These are phyloP conservation scores for Collybia nuda DNA, from an alignment of 768 basidiomycete species.

Conservation along the genomic window DNA sequence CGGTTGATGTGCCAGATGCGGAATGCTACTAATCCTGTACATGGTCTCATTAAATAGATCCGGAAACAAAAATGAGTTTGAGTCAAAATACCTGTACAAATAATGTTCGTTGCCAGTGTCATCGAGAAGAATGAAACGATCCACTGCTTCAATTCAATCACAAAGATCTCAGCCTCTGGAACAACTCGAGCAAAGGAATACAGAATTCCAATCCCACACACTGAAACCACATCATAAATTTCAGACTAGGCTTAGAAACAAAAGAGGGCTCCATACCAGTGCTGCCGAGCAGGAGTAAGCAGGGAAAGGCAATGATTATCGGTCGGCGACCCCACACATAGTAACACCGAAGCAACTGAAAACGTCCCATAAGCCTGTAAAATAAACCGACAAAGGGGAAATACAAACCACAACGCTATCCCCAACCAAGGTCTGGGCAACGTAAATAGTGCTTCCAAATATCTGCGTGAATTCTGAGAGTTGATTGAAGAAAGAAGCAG, in stretches of 20 bases:
- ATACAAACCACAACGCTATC: slow-evolving; percentile 32
- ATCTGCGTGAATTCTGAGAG: slow-evolving; percentile 34
- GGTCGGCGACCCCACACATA: slow-evolving; percentile 28
- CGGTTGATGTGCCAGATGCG: slow-evolving; percentile 34
- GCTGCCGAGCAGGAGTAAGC: slow-evolving; percentile 27
- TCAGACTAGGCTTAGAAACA: background rate
- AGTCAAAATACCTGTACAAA: slow-evolving; percentile 31
- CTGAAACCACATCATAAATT: slow-evolving; percentile 10
- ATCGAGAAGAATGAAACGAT: slow-evolving; percentile 37
- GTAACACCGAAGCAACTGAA: slow-evolving; percentile 15
- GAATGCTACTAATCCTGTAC: slow-evolving; percentile 26
- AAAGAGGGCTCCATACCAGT: slow-evolving; percentile 17
- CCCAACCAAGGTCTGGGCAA: slow-evolving; percentile 35
- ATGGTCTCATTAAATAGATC: background rate
- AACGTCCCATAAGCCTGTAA: background rate
- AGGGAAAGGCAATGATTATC: slow-evolving; percentile 22
- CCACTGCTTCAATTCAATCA: slow-evolving; percentile 30
- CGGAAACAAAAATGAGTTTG: background rate
- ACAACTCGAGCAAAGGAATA: slow-evolving; percentile 27
- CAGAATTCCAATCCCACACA: slow-evolving; percentile 27
- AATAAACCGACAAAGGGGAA: background rate
- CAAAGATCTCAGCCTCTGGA: slow-evolving; percentile 29
- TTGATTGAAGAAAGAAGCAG: slow-evolving; percentile 29
- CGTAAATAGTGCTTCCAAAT: slow-evolving; percentile 35
- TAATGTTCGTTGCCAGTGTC: slow-evolving; percentile 34